Evolutionary conservation across 257 asterid species (phyloP).

Genomic region (Salvia splendens): DNA sequence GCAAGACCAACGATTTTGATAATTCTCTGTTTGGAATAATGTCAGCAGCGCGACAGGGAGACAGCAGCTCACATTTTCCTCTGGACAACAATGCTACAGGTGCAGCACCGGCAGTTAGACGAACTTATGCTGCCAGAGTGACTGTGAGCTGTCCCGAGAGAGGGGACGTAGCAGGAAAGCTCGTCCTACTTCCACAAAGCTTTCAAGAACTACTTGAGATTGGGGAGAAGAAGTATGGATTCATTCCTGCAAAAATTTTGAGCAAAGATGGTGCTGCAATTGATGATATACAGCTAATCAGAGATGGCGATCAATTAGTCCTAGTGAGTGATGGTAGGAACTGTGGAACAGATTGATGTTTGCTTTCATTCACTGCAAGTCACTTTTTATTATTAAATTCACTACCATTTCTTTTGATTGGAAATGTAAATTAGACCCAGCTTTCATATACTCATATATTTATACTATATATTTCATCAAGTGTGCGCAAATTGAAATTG

Average conservation of each 20-base stretch:
- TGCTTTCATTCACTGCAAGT: slow-evolving; percentile 33
- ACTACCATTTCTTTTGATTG: slow-evolving; percentile 19
- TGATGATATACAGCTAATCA: slow-evolving; percentile 62
- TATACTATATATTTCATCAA: background rate
- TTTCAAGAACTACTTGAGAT: slow-evolving; percentile 53
- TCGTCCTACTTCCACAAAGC: slow-evolving; percentile 61
- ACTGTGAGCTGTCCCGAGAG: slow-evolving; percentile 71
- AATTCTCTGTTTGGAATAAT: slow-evolving; percentile 83
- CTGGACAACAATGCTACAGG: slow-evolving; percentile 26
- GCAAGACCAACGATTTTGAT: slow-evolving; percentile 55
- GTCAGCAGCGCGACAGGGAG: slow-evolving; percentile 65
- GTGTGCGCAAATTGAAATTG: background rate
- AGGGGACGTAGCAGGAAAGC: slow-evolving; percentile 60
- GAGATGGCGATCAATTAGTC: slow-evolving; percentile 75
- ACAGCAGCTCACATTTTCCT: slow-evolving; percentile 32
- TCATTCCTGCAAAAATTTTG: slow-evolving; percentile 44
- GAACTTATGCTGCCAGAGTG: slow-evolving; percentile 49
- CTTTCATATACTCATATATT: background rate
- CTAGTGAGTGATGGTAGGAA: slow-evolving; percentile 40
- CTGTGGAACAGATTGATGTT: slow-evolving; percentile 26
- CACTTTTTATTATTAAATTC: background rate
- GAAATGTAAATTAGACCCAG: slow-evolving; percentile 23
- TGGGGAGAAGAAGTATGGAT: slow-evolving; percentile 53
- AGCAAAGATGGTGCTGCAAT: slow-evolving; percentile 63
- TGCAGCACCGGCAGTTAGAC: slow-evolving; percentile 6